Evolutionary conservation across 2,329 filamentous ascomycete species (phyloP).

Genomic region (Aspergillus sp.): DNA sequence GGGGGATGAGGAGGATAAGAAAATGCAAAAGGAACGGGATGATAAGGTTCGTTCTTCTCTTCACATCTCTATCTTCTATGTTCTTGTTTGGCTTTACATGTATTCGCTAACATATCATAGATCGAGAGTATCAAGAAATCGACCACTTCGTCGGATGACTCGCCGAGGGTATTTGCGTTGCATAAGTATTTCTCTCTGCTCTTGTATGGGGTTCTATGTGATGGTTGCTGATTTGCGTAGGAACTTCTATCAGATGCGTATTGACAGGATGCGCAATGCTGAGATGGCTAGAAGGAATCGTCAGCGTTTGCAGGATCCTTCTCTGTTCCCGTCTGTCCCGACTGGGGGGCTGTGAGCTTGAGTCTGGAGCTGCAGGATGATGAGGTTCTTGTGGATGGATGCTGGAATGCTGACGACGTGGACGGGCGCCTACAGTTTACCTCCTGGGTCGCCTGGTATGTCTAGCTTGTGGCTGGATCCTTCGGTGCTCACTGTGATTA

Average conservation of each 20-base stretch:
- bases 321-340: conserved; percentile 82
- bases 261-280: conserved; percentile 75
- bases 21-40: conserved; percentile 51
- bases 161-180: conserved; percentile 78
- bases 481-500: not conserved
- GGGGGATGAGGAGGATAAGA: conserved; percentile 39
- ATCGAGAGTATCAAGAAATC: conserved; percentile 51
- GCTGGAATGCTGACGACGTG: not conserved
- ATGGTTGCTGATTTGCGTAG: conserved; percentile 45
- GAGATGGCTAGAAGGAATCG: conserved; percentile 78
- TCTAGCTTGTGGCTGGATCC: not conserved
- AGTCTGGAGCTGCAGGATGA: conserved; percentile 10
- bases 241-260: conserved; percentile 80
- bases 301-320: conserved; percentile 75
- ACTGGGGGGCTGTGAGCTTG: conserved; percentile 51
- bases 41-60: conserved; percentile 51
- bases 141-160: conserved; percentile 57
- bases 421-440: not conserved
- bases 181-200: conserved; percentile 62
- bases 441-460: not conserved
- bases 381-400: not conserved
- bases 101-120: conserved; percentile 17
- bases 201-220: not conserved
- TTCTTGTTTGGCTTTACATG: not conserved
- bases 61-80: conserved; percentile 5